Evolutionary conservation across 176 grass and related monocot genomes (phyloP), one percentile per base, ranked within the genome.

Genomic region (Hordeum marinum): DNA sequence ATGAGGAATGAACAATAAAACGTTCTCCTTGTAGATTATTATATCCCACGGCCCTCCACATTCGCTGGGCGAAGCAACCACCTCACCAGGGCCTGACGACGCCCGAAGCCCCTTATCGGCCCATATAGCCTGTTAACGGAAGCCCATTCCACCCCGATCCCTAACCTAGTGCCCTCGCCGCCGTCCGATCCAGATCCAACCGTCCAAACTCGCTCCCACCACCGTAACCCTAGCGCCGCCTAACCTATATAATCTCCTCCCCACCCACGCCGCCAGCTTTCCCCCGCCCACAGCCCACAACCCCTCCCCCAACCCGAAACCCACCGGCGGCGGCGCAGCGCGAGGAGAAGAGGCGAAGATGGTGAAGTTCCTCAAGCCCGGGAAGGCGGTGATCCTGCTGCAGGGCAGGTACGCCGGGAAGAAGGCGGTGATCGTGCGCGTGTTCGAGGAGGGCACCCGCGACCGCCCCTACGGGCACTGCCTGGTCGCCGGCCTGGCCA

Each of bases 321-420:
- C 31, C 18, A 25, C 29, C 71, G 48, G 7, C 34, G 39, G 46
- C 73, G 73, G 40, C 66, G 68, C 7, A 5, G 71, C 71, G 9
- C 37, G 55, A 40, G 59, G 25, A 23, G 27, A 32, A 21, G 8
- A 27, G 9, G 34, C 39, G 41, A 78, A 84, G 26, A 91, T 91
- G 90, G 90, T 85, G 68, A 91, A 91, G 59, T 88, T 91, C 52
- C 70, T 91, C 3, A 88, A 91, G 58, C 85, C 89, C 2, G 80
- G 85, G 11, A 91, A 91, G 86, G 90, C 90, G 4, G 90, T 91
- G 66, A 75, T 91, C 81, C 81, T 91, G 10, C 90, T 88, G 12
- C 75, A 91, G 35, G 90, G 90, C 17, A 75, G 85, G 25, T 85
- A 76, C 81, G 90, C 90, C 17, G 81, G 85, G 2, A 68, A 86